Evolutionary conservation across 768 basidiomycete genomes (phyloP), one percentile per base, ranked within the genome.

Genomic region (Tricholoma flavovirens): DNA sequence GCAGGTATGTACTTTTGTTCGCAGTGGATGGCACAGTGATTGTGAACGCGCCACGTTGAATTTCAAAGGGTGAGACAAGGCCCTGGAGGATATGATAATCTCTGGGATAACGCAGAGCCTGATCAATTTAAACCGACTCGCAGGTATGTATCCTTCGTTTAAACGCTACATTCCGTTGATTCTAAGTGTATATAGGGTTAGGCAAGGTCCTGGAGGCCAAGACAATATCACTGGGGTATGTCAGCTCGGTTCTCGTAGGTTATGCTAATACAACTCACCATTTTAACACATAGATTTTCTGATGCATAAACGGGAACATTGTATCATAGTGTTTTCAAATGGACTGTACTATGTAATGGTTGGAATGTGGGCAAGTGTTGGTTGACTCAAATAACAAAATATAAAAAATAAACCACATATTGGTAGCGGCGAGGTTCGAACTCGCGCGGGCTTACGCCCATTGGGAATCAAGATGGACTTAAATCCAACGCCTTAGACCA

Each of bases 361-460:
- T n/a, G n/a, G n/a, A n/a, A n/a, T n/a, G n/a, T n/a, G n/a, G n/a
- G n/a, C n/a, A n/a, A n/a, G n/a, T n/a, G n/a, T n/a, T n/a, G n/a
- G n/a, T n/a, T n/a, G n/a, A n/a, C n/a, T n/a, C n/a, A n/a, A n/a
- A n/a, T n/a, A n/a, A n/a, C n/a, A n/a, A n/a, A n/a, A n/a, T n/a
- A n/a, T n/a, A n/a, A 57, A 62, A 62, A 53, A 65, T 56, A 53
- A 51, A 26, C n/a, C n/a, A n/a, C n/a, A n/a, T 22, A 8, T 2
- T 87, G 86, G 84, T 83, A 84, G 83, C 83, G 82, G 87, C 85
- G 87, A 88, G 87, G 84, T 86, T 88, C 87, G 86, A 88, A 89
- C 87, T 88, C 87, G 84, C 87, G 87, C 86, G 86, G 85, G 77
- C 78, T 82, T 78, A 36, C 83, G 78, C 83, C 84, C 86, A 87